Conservation (phyloP, 768 basidiomycete species). For the Auricularia cornea region DNA sequence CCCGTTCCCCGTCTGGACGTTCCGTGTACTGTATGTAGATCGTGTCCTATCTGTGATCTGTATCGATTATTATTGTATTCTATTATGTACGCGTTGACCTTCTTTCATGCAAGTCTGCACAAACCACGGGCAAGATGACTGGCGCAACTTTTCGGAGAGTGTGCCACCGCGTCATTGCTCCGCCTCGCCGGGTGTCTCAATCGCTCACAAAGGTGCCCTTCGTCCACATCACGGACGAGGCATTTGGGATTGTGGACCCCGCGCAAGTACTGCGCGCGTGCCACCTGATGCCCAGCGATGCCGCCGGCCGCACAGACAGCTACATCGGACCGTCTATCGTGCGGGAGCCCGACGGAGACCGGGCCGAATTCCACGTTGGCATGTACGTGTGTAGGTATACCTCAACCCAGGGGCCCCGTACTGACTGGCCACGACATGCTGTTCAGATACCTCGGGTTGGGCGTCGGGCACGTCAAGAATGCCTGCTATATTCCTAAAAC, state of each 20-base stretch:
- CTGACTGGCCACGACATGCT: constrained; percentile 29
- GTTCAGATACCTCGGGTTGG: constrained; percentile 24
- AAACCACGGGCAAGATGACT: too few relatives aligned
- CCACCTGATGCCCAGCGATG: neutral
- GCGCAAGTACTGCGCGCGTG: neutral
- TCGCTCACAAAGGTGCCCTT: neutral
- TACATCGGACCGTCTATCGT: neutral
- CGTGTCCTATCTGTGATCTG: too few relatives aligned
- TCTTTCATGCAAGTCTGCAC: too few relatives aligned
- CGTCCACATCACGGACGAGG: neutral
- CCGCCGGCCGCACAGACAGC: neutral
- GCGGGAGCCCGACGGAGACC: neutral
- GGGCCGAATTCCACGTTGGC: neutral
- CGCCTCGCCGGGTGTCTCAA: too few relatives aligned
- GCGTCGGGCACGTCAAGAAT: constrained; percentile 19
- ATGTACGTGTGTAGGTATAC: neutral
- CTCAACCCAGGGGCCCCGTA: neutral
- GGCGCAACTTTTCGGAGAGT: too few relatives aligned
- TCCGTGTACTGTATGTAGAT: too few relatives aligned
- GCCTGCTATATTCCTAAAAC: neutral
- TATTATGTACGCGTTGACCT: too few relatives aligned
- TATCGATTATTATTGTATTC: too few relatives aligned
- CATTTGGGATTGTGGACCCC: neutral
- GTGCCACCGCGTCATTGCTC: too few relatives aligned
- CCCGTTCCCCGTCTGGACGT: too few relatives aligned